Percentiles rank a stretch among this genome's conserved stretches.
These are phyloP conservation scores for Wolfiporia cocos DNA, from an alignment of 1,284 basidiomycete species.

Conservation along the genomic window DNA sequence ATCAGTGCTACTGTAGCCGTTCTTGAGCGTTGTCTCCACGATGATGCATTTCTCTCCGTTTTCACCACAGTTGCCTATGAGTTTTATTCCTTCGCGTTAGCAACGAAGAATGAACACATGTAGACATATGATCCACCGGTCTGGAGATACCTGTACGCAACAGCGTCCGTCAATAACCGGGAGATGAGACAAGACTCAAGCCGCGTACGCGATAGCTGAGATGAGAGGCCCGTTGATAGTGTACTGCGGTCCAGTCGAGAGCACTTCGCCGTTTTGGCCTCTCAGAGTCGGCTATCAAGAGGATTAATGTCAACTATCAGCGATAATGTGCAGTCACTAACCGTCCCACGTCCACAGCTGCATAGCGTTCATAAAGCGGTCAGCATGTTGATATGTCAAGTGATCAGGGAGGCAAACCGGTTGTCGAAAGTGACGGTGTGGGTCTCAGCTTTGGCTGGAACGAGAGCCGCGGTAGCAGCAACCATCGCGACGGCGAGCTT, in stretches of 20 bases:
- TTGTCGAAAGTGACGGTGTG: constrained; percentile 2
- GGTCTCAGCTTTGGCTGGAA: background rate
- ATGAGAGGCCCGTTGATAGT: constrained; percentile 10
- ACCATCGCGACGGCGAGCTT: background rate
- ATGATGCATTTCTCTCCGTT: constrained; percentile 22
- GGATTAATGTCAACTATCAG: background rate
- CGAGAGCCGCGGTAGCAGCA: background rate
- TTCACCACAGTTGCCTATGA: constrained; percentile 13
- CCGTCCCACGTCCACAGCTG: constrained; percentile 1
- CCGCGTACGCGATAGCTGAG: constrained; percentile 14
- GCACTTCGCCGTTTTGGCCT: constrained; percentile 5
- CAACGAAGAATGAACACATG: too few species aligned
- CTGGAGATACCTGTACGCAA: constrained; percentile 15
- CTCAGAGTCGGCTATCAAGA: constrained; percentile 15
- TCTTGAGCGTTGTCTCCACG: constrained; percentile 17
- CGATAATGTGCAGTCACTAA: background rate
- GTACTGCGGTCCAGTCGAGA: constrained; percentile 2
- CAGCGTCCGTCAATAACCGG: too few species aligned
- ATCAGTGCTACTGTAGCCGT: constrained; percentile 20
- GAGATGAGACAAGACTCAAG: too few species aligned
- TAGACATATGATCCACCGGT: constrained; percentile 7
- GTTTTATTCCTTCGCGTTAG: background rate
- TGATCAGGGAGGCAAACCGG: background rate
- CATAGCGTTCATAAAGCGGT: background rate
- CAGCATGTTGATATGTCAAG: background rate